A percentile compares a stretch with the other conserved stretches of the same genome.
These are phyloP conservation scores for Hyphopichia homilentoma DNA, from an alignment of 805 yeast species.

Conservation along the genomic window DNA sequence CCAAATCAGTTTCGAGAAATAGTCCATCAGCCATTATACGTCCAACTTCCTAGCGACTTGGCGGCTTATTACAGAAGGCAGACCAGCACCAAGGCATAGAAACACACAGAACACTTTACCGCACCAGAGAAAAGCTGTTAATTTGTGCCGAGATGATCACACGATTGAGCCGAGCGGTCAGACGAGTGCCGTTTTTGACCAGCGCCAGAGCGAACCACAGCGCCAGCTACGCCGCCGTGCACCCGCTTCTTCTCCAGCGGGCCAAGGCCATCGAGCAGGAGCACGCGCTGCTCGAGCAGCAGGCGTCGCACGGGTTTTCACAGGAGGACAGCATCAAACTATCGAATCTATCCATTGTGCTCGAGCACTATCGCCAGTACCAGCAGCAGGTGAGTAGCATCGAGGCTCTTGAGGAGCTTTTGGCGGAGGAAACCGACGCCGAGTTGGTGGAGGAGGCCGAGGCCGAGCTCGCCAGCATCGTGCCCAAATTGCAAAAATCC, in stretches of 20 bases:
- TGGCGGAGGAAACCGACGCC: conserved; percentile 30
- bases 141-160: no score
- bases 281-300: conserved; percentile 21
- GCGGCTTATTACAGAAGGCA: no score
- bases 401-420: conserved; percentile 21
- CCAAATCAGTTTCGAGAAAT: no score
- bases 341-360: conserved; percentile 26
- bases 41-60: no score
- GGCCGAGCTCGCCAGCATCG: conserved; percentile 47
- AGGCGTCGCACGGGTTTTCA: conserved; percentile 24
- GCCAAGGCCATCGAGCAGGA: conserved; percentile 30
- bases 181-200: no score
- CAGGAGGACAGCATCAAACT: conserved; percentile 30
- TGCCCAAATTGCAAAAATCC: conserved; percentile 43
- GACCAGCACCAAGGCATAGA: no score
- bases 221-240: no score
- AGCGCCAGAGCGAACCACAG: no score
- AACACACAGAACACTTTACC: no score
- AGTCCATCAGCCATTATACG: no score
- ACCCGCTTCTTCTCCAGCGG: conserved; percentile 36
- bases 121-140: no score
- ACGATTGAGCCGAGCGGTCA: no score
- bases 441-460: conserved; percentile 54
- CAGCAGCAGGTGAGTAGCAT: conserved; percentile 20
- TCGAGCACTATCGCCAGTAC: conserved; percentile 30